Conservation (phyloP, 805 yeast species). For the Lipomyces yamanashiensis region DNA sequence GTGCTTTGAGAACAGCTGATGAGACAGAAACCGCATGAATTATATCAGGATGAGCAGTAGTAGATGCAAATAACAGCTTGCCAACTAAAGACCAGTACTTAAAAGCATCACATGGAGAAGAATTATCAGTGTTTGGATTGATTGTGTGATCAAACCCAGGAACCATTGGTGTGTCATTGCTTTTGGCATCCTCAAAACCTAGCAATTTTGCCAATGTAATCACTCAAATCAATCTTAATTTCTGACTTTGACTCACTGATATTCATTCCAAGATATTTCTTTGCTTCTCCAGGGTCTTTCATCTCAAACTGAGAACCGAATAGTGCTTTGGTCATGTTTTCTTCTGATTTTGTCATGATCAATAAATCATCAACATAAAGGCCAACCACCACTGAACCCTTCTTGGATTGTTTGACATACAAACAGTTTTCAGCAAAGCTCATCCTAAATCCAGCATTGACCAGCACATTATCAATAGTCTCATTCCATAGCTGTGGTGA, state of each 20-base stretch:
- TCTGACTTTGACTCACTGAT: not conserved
- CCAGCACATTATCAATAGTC: not conserved
- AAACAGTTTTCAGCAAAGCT: slow-evolving; percentile 5
- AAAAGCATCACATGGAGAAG: too few relatives aligned
- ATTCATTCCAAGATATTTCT: slow-evolving; percentile 4
- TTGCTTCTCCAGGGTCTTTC: not conserved
- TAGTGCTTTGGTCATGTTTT: not conserved
- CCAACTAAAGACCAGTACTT: not conserved
- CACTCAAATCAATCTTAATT: not conserved
- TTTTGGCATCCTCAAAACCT: too few relatives aligned
- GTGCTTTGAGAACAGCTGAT: not conserved
- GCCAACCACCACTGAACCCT: not conserved
- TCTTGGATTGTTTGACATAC: not conserved
- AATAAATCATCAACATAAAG: slow-evolving; percentile 10
- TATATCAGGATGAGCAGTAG: not conserved
- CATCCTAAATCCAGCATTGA: not conserved
- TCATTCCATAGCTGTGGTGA: slow-evolving; percentile 2
- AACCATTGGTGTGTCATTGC: too few relatives aligned
- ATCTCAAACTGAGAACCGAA: not conserved
- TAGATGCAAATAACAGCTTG: not conserved
- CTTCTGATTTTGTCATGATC: not conserved
- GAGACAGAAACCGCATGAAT: not conserved
- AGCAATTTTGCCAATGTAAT: not conserved
- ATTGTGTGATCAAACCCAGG: too few relatives aligned
- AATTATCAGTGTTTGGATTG: too few relatives aligned